Percentiles rank a stretch among this genome's conserved stretches.
Evolutionary conservation across 306 rosid genomes (phyloP).

Genomic region (Glycyrrhiza uralensis): DNA sequence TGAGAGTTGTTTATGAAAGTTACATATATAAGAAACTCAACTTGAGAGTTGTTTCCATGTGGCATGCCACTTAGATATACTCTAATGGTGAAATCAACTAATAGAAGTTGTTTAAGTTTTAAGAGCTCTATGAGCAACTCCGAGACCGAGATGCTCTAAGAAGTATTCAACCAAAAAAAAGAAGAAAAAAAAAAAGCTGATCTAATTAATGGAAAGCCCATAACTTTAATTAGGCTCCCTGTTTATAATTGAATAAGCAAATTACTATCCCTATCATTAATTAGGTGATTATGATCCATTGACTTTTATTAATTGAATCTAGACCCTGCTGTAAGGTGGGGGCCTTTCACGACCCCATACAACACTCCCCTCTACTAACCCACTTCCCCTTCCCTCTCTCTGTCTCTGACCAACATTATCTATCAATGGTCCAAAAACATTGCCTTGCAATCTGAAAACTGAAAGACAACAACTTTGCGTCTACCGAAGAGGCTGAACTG

Average conservation of each 20-base stretch:
- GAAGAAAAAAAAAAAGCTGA: too few species aligned
- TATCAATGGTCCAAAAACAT: not conserved
- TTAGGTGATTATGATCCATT: not conserved
- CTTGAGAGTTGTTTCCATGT: too few species aligned
- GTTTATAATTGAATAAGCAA: not conserved
- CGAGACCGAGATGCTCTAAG: too few species aligned
- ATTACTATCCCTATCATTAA: not conserved
- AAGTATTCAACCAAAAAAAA: too few species aligned
- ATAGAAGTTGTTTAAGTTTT: too few species aligned
- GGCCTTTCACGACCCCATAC: not conserved
- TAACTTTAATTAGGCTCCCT: not conserved
- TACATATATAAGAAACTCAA: too few species aligned
- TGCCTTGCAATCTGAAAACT: slow-evolving; percentile 23
- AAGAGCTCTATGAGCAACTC: too few species aligned
- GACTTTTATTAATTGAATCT: not conserved
- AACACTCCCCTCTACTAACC: not conserved
- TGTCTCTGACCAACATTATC: too few species aligned
- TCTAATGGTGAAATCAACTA: too few species aligned
- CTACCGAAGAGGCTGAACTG: slow-evolving; percentile 24
- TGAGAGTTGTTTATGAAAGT: too few species aligned
- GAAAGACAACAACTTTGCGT: slow-evolving; percentile 27
- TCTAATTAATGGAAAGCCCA: not conserved
- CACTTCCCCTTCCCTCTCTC: not conserved
- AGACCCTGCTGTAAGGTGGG: not conserved
- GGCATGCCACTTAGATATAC: too few species aligned